These are phyloP conservation scores for Trichopus zeylanicus DNA, from an alignment of 116 monocot species.

Conservation along the genomic window DNA sequence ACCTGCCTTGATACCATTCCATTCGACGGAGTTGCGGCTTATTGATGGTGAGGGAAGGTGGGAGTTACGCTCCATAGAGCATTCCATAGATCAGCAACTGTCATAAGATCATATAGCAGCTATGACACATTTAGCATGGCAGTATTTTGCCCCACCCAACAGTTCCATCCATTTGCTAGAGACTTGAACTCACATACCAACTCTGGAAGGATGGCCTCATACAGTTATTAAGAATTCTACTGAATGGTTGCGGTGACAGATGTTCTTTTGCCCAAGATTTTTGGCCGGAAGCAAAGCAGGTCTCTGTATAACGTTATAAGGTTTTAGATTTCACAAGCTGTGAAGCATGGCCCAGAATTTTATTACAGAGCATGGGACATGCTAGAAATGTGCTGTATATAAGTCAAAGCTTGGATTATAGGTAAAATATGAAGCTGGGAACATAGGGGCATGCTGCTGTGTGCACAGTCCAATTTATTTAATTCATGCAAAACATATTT, in stretches of 20 bases:
- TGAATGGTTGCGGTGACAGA: not conserved
- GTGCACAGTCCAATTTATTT: too few species aligned
- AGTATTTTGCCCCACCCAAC: not conserved
- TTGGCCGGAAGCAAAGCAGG: not conserved
- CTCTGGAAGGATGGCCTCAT: not conserved
- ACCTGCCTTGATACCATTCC: conserved; percentile 84
- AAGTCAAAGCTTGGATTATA: too few species aligned
- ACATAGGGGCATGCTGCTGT: too few species aligned
- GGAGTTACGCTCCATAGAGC: conserved; percentile 70
- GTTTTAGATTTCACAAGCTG: not conserved
- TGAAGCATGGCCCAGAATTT: not conserved
- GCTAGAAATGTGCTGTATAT: not conserved
- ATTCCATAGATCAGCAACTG: conserved; percentile 34
- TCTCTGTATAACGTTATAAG: not conserved
- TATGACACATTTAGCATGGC: not conserved
- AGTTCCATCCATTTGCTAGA: not conserved
- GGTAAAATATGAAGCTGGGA: too few species aligned
- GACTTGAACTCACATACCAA: not conserved
- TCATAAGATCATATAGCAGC: not conserved
- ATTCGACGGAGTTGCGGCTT: conserved; percentile 73
- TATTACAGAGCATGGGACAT: not conserved
- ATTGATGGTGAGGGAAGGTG: conserved; percentile 92
- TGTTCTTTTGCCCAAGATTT: not conserved
- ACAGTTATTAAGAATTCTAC: not conserved
- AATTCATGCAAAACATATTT: too few species aligned